A percentile compares a stretch with the other conserved stretches of the same genome.
phyloP scores from a whole-genome alignment of 345 rosid genomes.

The Salix viminalis region DNA sequence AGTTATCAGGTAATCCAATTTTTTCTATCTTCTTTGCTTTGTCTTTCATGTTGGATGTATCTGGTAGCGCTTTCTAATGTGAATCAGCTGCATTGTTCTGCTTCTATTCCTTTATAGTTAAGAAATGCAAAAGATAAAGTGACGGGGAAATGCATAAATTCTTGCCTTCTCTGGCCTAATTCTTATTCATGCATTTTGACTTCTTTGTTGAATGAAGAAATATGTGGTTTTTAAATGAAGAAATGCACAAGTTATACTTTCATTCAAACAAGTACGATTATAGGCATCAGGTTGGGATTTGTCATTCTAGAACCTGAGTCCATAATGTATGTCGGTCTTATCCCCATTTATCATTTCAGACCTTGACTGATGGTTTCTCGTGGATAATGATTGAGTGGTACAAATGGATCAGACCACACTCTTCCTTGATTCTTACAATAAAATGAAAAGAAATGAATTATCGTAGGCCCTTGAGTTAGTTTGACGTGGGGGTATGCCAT shows the following conservation, averaged over 20 bases:
- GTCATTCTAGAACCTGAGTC: not conserved
- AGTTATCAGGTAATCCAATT: constrained; percentile 61
- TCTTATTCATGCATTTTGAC: too few species aligned
- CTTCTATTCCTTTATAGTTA: not conserved
- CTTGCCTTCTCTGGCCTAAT: not conserved
- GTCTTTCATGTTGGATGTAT: not conserved
- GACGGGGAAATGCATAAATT: not conserved
- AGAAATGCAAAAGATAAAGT: not conserved
- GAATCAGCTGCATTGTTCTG: not conserved
- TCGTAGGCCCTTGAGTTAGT: too few species aligned
- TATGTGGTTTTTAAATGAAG: too few species aligned
- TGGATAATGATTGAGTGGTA: not conserved
- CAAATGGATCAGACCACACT: too few species aligned
- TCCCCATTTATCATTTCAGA: not conserved
- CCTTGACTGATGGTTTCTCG: not conserved
- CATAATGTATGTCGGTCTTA: not conserved
- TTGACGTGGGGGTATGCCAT: too few species aligned
- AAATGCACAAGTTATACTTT: not conserved
- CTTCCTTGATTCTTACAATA: too few species aligned
- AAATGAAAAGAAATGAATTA: too few species aligned
- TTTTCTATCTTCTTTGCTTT: not conserved
- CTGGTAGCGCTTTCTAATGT: not conserved
- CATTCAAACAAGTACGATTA: not conserved
- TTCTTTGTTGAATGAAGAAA: too few species aligned
- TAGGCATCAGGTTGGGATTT: not conserved